Evolutionary conservation across 805 yeast species (phyloP).

Genomic region (Wickerhamiella allomyrinae): DNA sequence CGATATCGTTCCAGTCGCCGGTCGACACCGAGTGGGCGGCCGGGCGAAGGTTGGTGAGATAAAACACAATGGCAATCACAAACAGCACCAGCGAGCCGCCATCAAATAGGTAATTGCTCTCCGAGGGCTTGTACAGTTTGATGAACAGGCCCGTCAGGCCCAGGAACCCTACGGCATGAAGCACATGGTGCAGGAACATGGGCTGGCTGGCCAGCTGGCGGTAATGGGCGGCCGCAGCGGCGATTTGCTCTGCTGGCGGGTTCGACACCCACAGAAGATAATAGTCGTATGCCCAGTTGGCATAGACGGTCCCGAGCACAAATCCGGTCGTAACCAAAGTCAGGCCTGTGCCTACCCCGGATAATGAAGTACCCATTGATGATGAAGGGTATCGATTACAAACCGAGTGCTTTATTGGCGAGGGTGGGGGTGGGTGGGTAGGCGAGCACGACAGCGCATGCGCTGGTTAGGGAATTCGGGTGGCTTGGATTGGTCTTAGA

Average conservation of each 20-base stretch:
- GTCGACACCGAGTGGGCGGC: constrained; percentile 57
- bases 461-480: too few relatives aligned
- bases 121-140: constrained; percentile 76
- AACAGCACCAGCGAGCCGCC: constrained; percentile 70
- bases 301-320: constrained; percentile 62
- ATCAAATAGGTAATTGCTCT: constrained; percentile 75
- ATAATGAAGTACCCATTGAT: neutral
- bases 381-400: neutral
- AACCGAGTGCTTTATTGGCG: too few relatives aligned
- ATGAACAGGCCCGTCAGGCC: constrained; percentile 63
- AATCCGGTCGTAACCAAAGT: constrained; percentile 43
- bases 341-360: constrained; percentile 14
- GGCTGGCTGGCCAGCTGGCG: constrained; percentile 59
- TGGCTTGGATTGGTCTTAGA: too few relatives aligned
- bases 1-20: constrained; percentile 91
- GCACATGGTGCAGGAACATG: constrained; percentile 37
- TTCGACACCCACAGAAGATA: constrained; percentile 52
- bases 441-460: too few relatives aligned
- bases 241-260: constrained; percentile 40
- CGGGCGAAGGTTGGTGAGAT: constrained; percentile 70
- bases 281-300: constrained; percentile 73
- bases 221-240: constrained; percentile 57
- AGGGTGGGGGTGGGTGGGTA: too few relatives aligned
- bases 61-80: constrained; percentile 61
- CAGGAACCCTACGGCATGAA: constrained; percentile 45